Base-by-base conservation (phyloP, 2,329 filamentous ascomycete species). In the Colletotrichum somersetense region DNA sequence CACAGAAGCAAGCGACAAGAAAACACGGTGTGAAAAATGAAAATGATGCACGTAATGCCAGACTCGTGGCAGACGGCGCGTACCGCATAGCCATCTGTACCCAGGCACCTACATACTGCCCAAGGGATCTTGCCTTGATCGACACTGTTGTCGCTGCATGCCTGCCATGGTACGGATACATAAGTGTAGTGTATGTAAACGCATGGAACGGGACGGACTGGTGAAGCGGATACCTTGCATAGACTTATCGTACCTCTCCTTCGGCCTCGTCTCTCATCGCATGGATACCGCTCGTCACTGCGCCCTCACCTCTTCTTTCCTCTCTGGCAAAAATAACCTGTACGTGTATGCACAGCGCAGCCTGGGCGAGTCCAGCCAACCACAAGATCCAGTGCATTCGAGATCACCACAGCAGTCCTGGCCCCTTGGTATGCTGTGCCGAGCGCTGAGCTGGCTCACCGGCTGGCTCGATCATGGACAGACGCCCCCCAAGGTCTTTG, bases 31-130 rank as follows among this genome's bases (percentile, higher is more conserved):
- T 26, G 59, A 16, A 57, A 42, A 38, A 52, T 48, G 40, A 33
- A 50, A 23, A 68, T 64, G 52, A 64, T 68, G 66, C 58, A 57
- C 58, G 52, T 42, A 38, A 48, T 33, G 58, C 10, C 48, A 62
- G 23, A n/a, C 20, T 67, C 6, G 20, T 18, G 35, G 56, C 20
- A 12, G 56, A 11, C n/a, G 56, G 38, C n/a, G 44, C 44, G 26
- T 12, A 50, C 30, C 44, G 44, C 14, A 18, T 26, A 40, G 33
- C 33, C 59, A 50, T 38, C 44, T 20, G n/a, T 52, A 40, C 38
- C 11, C 14, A 35, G 1, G 12, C 16, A 56, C n/a, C 50, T 57
- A 48, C 3, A 30, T 30, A 5, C 30, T 4, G 4, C 30, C 30
- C 30, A 30, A 30, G 30, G 30, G 30, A 30, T 40, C 59, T 64